phyloP scores from a whole-genome alignment of 2,329 filamentous ascomycete genomes.

The Botryotinia convoluta region DNA sequence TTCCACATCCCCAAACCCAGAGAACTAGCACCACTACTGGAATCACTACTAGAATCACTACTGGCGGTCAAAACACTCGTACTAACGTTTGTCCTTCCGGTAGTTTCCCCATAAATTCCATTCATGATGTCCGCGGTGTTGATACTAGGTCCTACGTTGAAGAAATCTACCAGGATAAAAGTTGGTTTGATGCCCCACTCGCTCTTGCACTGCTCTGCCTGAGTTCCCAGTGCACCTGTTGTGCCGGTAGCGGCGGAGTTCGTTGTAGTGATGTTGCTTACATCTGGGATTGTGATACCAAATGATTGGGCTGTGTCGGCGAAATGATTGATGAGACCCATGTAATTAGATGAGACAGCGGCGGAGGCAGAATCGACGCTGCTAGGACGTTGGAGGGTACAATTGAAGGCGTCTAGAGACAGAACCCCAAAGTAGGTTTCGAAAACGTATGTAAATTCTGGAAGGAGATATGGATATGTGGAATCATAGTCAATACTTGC shows the following conservation, averaged over 20 bases:
- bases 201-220: constrained; percentile 52
- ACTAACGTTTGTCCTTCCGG: constrained; percentile 31
- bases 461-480: constrained; percentile 56
- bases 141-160: constrained; percentile 68
- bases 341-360: constrained; percentile 56
- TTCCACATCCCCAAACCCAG: not conserved
- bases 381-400: constrained; percentile 64
- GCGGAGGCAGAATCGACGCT: constrained; percentile 47
- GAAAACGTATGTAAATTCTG: constrained; percentile 66
- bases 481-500: constrained; percentile 49
- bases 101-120: constrained; percentile 41
- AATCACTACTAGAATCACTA: not conserved
- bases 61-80: constrained; percentile 26
- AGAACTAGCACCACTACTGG: constrained; percentile 17
- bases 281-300: constrained; percentile 59
- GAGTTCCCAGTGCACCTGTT: constrained; percentile 53
- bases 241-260: constrained; percentile 53
- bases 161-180: constrained; percentile 79
- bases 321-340: constrained; percentile 81
- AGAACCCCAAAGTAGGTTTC: constrained; percentile 70
- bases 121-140: constrained; percentile 68
- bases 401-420: constrained; percentile 64
- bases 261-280: constrained; percentile 58
- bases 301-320: constrained; percentile 57
- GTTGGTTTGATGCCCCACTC: constrained; percentile 64